Percentiles rank a stretch among this genome's conserved stretches.
phyloP scores from a whole-genome alignment of 2,329 filamentous ascomycete species.

The Sclerotinia subarctica region DNA sequence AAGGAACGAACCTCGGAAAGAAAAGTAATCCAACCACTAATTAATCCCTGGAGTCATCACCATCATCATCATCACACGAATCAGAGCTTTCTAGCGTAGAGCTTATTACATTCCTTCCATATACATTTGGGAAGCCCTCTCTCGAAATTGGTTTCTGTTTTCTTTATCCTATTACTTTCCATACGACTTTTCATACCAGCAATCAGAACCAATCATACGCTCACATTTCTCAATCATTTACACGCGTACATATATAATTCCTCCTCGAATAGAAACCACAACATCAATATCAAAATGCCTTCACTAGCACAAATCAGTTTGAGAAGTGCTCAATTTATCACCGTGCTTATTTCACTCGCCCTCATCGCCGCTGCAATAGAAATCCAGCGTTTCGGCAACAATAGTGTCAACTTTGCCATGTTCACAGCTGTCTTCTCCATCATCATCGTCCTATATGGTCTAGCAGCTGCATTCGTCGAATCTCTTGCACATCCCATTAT shows the following conservation, averaged over 20 bases:
- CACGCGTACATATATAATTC: too few relatives aligned
- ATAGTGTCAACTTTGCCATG: conserved; percentile 58
- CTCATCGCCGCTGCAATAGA: conserved; percentile 38
- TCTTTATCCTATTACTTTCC: neutral
- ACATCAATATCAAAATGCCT: conserved; percentile 26
- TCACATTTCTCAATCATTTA: neutral
- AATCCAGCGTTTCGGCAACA: conserved; percentile 58
- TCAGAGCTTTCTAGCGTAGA: conserved; percentile 2
- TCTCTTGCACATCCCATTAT: conserved; percentile 50
- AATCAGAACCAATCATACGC: neutral
- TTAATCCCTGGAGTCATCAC: neutral
- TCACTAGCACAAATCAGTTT: conserved; percentile 30
- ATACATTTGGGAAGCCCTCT: neutral
- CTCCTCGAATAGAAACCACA: neutral
- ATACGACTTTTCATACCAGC: neutral
- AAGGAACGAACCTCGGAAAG: neutral
- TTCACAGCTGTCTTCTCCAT: conserved; percentile 66
- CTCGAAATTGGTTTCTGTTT: too few relatives aligned
- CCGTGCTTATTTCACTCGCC: conserved; percentile 34
- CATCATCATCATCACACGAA: conserved; percentile 10
- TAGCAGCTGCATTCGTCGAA: conserved; percentile 54
- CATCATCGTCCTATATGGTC: conserved; percentile 61
- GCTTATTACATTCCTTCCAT: neutral
- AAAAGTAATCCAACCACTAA: neutral
- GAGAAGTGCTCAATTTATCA: conserved; percentile 34